Conservation (phyloP, 1,284 basidiomycete species). For the Cerrena zonata region DNA sequence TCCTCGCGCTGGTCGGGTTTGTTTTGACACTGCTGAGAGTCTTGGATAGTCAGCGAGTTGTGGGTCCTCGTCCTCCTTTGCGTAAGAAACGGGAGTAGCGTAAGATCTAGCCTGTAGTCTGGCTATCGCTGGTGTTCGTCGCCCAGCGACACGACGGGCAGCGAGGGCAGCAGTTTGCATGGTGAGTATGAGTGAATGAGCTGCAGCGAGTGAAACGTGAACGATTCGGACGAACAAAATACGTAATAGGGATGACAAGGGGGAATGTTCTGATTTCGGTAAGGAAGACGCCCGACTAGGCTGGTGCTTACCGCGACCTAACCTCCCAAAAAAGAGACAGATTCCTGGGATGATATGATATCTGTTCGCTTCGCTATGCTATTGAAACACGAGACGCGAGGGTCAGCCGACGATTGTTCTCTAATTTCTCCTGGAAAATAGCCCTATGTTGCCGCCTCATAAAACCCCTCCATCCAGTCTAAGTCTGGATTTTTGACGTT, state of each 20-base stretch:
- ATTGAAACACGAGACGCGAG: too few relatives aligned
- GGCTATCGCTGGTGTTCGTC: constrained; percentile 17
- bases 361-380: too few relatives aligned
- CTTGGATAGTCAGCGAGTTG: constrained; percentile 74
- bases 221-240: neutral
- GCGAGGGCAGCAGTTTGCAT: constrained; percentile 24
- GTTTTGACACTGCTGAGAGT: constrained; percentile 66
- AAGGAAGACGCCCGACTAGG: neutral
- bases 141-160: constrained; percentile 13
- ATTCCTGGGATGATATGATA: too few relatives aligned
- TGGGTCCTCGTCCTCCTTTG: constrained; percentile 47
- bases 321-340: too few relatives aligned
- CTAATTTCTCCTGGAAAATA: too few relatives aligned
- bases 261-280: too few relatives aligned
- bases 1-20: constrained; percentile 61
- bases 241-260: neutral
- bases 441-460: too few relatives aligned
- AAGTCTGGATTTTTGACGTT: too few relatives aligned
- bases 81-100: constrained; percentile 17
- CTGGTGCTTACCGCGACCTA: too few relatives aligned
- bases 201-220: neutral
- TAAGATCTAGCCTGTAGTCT: constrained; percentile 16
- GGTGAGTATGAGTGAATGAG: constrained; percentile 1
- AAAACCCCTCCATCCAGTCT: too few relatives aligned
- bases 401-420: too few relatives aligned